phyloP scores from a whole-genome alignment of 306 rosid species.

The Rosa chinensis region DNA sequence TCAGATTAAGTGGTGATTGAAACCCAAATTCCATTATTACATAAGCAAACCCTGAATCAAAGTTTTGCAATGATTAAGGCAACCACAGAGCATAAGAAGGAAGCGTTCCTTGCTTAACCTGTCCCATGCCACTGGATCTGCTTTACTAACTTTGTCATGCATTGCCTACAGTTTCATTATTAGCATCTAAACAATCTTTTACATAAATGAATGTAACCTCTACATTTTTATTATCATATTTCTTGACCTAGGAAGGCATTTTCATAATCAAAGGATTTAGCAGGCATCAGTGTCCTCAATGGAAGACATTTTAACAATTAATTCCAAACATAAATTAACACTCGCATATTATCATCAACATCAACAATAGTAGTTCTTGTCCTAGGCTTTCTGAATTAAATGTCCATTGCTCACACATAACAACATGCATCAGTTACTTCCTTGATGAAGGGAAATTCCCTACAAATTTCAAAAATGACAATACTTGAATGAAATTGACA shows the following conservation, averaged over 20 bases:
- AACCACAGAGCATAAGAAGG: not conserved
- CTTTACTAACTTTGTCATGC: not conserved
- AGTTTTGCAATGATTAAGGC: not conserved
- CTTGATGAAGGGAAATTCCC: not conserved
- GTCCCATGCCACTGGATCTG: not conserved
- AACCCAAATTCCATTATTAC: not conserved
- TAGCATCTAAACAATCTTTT: not conserved
- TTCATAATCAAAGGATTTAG: not conserved
- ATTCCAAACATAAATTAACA: not conserved
- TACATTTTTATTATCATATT: not conserved
- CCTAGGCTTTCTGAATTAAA: not conserved
- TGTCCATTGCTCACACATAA: not conserved
- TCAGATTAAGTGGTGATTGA: slow-evolving; percentile 9
- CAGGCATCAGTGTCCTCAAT: not conserved
- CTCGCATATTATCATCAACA: not conserved
- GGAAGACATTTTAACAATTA: not conserved
- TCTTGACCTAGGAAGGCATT: not conserved
- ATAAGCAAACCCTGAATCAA: not conserved
- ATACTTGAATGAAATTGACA: not conserved
- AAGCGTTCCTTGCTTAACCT: not conserved
- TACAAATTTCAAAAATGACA: not conserved
- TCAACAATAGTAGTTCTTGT: not conserved
- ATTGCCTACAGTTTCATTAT: not conserved
- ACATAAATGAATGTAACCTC: not conserved
- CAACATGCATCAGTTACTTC: slow-evolving; percentile 7